Evolutionary conservation across 2,329 filamentous ascomycete genomes (phyloP).

Genomic region (Colletotrichum cuscutae): DNA sequence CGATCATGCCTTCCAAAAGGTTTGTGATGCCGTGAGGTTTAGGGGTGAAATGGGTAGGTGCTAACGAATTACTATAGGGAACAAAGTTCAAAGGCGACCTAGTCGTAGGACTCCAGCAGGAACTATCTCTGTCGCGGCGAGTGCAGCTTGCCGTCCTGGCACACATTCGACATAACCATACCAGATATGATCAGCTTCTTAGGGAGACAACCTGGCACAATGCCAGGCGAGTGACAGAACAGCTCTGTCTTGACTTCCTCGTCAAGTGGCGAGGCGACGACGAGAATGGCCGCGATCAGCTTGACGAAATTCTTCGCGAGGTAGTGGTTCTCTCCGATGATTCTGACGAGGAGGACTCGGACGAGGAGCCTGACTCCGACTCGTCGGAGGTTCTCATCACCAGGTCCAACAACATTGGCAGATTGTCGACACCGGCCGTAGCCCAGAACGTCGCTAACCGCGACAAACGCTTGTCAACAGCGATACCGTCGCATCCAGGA

Average conservation of each 20-base stretch:
- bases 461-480: slow-evolving; percentile 21
- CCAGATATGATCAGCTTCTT: slow-evolving; percentile 71
- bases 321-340: slow-evolving; percentile 74
- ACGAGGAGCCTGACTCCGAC: slow-evolving; percentile 46
- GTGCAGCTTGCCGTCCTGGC: slow-evolving; percentile 74
- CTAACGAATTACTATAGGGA: slow-evolving; percentile 50
- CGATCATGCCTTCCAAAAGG: slow-evolving; percentile 71
- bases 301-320: slow-evolving; percentile 74
- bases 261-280: slow-evolving; percentile 80
- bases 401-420: slow-evolving; percentile 6
- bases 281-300: slow-evolving; percentile 73
- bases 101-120: slow-evolving; percentile 66
- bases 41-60: background rate
- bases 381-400: slow-evolving; percentile 40
- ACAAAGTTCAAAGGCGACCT: slow-evolving; percentile 61
- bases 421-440: slow-evolving; percentile 9
- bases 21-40: slow-evolving; percentile 45
- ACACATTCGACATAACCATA: slow-evolving; percentile 75
- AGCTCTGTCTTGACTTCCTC: slow-evolving; percentile 70
- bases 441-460: background rate
- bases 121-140: slow-evolving; percentile 68
- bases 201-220: slow-evolving; percentile 68
- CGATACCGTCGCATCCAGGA: slow-evolving; percentile 18
- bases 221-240: slow-evolving; percentile 70
- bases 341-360: slow-evolving; percentile 51